phyloP scores from a whole-genome alignment of 192 early-diverging fungal species.

The Coemansia asiatica region DNA sequence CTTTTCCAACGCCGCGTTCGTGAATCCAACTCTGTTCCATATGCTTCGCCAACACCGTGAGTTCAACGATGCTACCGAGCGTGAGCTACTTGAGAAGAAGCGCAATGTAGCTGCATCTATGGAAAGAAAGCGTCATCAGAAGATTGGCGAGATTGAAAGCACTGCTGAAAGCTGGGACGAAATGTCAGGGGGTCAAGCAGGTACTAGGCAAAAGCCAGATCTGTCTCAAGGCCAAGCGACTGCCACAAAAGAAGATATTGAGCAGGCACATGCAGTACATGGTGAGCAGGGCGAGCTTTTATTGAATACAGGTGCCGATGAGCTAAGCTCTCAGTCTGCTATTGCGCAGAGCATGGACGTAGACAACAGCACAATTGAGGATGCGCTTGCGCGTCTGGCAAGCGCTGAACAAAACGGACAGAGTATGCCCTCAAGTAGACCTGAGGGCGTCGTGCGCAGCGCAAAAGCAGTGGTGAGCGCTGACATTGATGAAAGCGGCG shows the following conservation, averaged over 20 bases:
- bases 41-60: constrained; percentile 57
- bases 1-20: constrained; percentile 55
- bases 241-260: no score
- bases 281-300: not conserved
- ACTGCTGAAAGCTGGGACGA: no score
- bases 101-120: constrained; percentile 36
- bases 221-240: no score
- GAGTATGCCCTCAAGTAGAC: no score
- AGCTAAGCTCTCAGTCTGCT: constrained; percentile 6
- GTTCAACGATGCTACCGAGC: constrained; percentile 56
- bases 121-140: constrained; percentile 28
- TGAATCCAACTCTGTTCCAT: constrained; percentile 55
- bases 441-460: no score
- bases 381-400: constrained; percentile 47
- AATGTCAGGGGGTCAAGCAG: no score
- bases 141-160: constrained; percentile 5
- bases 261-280: not conserved
- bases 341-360: constrained; percentile 34
- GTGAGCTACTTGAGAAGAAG: constrained; percentile 50
- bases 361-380: constrained; percentile 41
- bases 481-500: not conserved
- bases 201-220: no score
- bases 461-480: no score
- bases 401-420: not conserved
- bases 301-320: constrained; percentile 1